Percentiles rank a stretch among this genome's conserved stretches.
Conservation (phyloP, 2,329 filamentous ascomycete genomes). For the Pezicula radicicola region DNA sequence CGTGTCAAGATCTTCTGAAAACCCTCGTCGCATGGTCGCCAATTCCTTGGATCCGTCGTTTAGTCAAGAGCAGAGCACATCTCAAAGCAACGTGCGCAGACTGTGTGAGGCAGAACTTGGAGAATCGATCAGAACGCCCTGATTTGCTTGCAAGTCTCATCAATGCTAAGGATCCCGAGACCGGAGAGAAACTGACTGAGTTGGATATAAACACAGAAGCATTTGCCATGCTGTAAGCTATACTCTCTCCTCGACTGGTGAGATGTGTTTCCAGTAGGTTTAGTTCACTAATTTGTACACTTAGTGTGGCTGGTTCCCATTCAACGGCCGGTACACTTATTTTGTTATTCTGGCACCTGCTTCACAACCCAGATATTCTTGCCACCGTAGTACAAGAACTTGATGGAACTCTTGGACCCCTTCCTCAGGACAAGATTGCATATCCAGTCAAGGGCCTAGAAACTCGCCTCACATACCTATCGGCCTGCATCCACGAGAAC, state of each 20-base stretch:
- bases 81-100: background rate
- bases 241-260: too few species aligned
- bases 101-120: background rate
- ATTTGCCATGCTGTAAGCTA: constrained; percentile 4
- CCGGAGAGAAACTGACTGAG: background rate
- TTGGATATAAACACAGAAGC: constrained; percentile 2
- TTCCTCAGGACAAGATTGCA: background rate
- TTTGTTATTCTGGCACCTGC: constrained; percentile 3
- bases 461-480: constrained; percentile 40
- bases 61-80: background rate
- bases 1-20: too few species aligned
- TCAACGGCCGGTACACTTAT: background rate
- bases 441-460: background rate
- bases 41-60: background rate
- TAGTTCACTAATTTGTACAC: too few species aligned
- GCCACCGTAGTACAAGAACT: background rate
- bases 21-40: too few species aligned
- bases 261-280: too few species aligned
- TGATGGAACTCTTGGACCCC: background rate
- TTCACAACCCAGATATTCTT: background rate
- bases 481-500: constrained; percentile 48
- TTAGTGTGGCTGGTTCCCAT: constrained; percentile 4
- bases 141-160: constrained; percentile 1
- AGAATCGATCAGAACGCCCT: background rate
- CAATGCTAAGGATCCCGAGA: constrained; percentile 1